A percentile compares a stretch with the other conserved stretches of the same genome.
Conservation (phyloP, 2,329 filamentous ascomycete genomes). For the Arthrobotrys sphaeroides region DNA sequence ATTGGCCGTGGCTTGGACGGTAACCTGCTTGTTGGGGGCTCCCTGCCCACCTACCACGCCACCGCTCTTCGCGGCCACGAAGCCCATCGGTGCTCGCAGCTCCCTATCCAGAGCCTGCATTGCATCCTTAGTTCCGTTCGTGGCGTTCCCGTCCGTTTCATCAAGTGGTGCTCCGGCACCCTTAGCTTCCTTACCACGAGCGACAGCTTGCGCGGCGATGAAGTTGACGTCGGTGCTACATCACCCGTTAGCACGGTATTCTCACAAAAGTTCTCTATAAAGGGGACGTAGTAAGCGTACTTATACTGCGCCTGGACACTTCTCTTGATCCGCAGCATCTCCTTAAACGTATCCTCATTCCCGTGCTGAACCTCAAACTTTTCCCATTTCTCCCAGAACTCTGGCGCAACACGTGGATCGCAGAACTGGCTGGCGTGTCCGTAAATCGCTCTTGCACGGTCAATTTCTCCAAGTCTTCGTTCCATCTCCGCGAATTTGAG, state of each 20-base stretch:
- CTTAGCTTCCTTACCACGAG: conserved; percentile 74
- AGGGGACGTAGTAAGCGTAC: conserved; percentile 62
- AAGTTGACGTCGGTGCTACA: conserved; percentile 91
- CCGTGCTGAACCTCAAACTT: conserved; percentile 96
- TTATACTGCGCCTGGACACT: conserved; percentile 98
- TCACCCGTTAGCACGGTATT: conserved; percentile 60
- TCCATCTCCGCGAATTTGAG: conserved; percentile 99
- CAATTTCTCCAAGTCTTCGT: conserved; percentile 87
- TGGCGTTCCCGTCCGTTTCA: conserved; percentile 63
- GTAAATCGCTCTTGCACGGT: conserved; percentile 93
- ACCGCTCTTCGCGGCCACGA: conserved; percentile 83
- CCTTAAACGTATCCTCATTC: conserved; percentile 99
- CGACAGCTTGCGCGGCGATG: conserved; percentile 93
- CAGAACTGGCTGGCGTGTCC: conserved; percentile 97
- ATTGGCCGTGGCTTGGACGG: conserved; percentile 69
- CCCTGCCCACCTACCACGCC: conserved; percentile 71
- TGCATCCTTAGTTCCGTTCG: conserved; percentile 73
- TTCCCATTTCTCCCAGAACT: conserved; percentile 98
- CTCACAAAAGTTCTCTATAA: not conserved
- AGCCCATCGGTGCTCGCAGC: conserved; percentile 85
- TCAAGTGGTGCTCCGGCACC: conserved; percentile 63
- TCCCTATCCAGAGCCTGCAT: conserved; percentile 91
- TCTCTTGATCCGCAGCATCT: conserved; percentile 97
- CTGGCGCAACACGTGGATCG: conserved; percentile 87
- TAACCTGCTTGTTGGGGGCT: conserved; percentile 56